These are phyloP conservation scores for Backusella australiensis DNA, from an alignment of 192 early-diverging fungal species.

Conservation along the genomic window DNA sequence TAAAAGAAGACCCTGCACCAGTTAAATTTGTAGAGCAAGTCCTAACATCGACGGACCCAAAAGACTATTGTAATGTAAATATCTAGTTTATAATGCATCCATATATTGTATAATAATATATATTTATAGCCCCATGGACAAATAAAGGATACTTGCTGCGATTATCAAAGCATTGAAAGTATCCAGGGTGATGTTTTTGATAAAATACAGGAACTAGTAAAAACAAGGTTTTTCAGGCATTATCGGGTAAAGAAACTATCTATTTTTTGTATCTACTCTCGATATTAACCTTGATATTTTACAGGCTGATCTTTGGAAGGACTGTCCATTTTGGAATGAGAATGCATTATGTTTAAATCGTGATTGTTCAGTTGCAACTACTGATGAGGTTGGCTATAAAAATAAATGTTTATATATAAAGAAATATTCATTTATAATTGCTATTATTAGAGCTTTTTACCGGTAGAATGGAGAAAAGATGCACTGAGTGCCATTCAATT, in stretches of 20 bases:
- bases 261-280: neutral
- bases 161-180: constrained; percentile 70
- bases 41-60: neutral
- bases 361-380: constrained; percentile 83
- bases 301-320: constrained; percentile 82
- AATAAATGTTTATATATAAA: constrained; percentile 26
- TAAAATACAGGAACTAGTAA: constrained; percentile 72
- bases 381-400: constrained; percentile 58
- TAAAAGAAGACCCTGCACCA: neutral
- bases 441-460: constrained; percentile 36
- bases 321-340: constrained; percentile 89
- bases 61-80: constrained; percentile 13
- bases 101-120: no score
- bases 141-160: constrained; percentile 66
- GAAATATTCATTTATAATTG: neutral
- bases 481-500: constrained; percentile 74
- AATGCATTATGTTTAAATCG: constrained; percentile 78
- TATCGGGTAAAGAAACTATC: constrained; percentile 63
- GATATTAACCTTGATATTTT: neutral
- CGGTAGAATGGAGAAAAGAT: constrained; percentile 49
- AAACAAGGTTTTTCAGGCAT: constrained; percentile 87
- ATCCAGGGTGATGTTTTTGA: constrained; percentile 72
- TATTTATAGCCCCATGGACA: constrained; percentile 45
- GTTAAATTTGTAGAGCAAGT: constrained; percentile 4
- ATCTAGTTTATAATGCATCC: no score